A percentile compares a stretch with the other conserved stretches of the same genome.
Conservation (phyloP, 768 basidiomycete genomes). For the Mycena crocata region DNA sequence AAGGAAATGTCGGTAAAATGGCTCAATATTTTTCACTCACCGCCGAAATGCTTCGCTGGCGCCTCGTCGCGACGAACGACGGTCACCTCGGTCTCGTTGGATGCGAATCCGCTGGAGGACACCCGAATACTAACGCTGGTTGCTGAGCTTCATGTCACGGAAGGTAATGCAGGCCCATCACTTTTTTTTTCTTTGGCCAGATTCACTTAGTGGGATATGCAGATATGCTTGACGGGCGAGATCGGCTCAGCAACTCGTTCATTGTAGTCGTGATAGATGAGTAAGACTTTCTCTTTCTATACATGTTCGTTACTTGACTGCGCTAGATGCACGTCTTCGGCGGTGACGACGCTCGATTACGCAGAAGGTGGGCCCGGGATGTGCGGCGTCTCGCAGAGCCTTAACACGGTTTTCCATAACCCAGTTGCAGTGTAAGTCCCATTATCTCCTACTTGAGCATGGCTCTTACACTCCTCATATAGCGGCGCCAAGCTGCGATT, state of each 20-base stretch:
- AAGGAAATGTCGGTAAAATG: conserved; percentile 53
- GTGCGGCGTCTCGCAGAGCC: conserved; percentile 56
- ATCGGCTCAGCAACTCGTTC: conserved; percentile 56
- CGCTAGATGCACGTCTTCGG: conserved; percentile 54
- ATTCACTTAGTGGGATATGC: background rate
- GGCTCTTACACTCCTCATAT: background rate
- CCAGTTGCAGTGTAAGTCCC: conserved; percentile 51
- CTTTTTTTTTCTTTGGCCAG: background rate
- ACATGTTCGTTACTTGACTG: background rate
- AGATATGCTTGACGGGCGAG: conserved; percentile 59
- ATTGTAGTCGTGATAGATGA: conserved; percentile 59
- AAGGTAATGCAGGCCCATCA: conserved; percentile 50
- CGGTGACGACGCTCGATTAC: conserved; percentile 50
- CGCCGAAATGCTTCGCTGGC: conserved; percentile 36
- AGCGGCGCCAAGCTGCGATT: conserved; percentile 60
- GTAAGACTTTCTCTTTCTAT: conserved; percentile 42
- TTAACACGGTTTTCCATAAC: conserved; percentile 60
- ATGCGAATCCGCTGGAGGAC: conserved; percentile 19
- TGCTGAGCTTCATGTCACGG: conserved; percentile 55
- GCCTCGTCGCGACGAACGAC: background rate
- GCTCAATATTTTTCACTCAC: conserved; percentile 46
- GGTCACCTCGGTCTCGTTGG: conserved; percentile 28
- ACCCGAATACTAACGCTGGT: conserved; percentile 42
- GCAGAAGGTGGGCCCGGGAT: conserved; percentile 43
- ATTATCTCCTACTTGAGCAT: background rate